A percentile compares a stretch with the other conserved stretches of the same genome.
These are phyloP conservation scores for Phytopythium litorale DNA, from an alignment of 352 stramenopile species.

Conservation along the genomic window DNA sequence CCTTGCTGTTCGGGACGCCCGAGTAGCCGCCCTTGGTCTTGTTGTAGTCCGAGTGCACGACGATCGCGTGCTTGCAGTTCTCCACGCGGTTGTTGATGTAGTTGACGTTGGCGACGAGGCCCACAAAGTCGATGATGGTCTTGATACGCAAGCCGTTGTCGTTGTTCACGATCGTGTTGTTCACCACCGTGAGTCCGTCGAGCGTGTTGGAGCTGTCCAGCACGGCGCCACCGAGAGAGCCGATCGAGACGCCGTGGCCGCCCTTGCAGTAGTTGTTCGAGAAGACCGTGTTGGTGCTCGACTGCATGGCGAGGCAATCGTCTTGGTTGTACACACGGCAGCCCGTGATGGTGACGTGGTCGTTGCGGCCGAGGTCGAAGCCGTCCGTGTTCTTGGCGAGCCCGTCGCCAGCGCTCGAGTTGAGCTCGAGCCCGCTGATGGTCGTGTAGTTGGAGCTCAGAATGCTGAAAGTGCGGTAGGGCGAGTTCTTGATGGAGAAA, in stretches of 20 bases:
- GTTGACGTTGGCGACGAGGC: slow-evolving; percentile 11
- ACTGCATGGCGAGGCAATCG: slow-evolving; percentile 4
- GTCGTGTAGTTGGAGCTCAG: slow-evolving; percentile 12
- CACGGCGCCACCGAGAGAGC: slow-evolving; percentile 9
- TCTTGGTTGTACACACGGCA: slow-evolving; percentile 23
- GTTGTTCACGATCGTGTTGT: slow-evolving; percentile 29
- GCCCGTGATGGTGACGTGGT: slow-evolving; percentile 18
- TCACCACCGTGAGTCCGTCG: slow-evolving; percentile 13
- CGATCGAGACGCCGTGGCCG: slow-evolving; percentile 13
- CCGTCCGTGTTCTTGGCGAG: slow-evolving; percentile 1
- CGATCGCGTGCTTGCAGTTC: slow-evolving; percentile 24
- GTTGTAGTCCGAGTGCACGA: slow-evolving; percentile 28
- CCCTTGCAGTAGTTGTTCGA: slow-evolving; percentile 14
- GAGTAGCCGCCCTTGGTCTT: slow-evolving; percentile 28
- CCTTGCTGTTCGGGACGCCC: slow-evolving; percentile 14
- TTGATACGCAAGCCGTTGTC: slow-evolving; percentile 36
- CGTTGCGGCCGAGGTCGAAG: slow-evolving; percentile 21
- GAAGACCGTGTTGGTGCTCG: slow-evolving; percentile 17
- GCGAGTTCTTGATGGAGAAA: slow-evolving; percentile 23
- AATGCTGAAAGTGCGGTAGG: slow-evolving; percentile 21
- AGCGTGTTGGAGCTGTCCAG: slow-evolving; percentile 18
- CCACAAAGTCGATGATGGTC: slow-evolving; percentile 22
- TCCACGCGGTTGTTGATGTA: slow-evolving; percentile 14
- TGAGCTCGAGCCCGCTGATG: slow-evolving; percentile 17
- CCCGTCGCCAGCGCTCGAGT: slow-evolving; percentile 17